Evolutionary conservation across 768 basidiomycete genomes (phyloP), one percentile per base, ranked within the genome.

Genomic region (Russula lepida): DNA sequence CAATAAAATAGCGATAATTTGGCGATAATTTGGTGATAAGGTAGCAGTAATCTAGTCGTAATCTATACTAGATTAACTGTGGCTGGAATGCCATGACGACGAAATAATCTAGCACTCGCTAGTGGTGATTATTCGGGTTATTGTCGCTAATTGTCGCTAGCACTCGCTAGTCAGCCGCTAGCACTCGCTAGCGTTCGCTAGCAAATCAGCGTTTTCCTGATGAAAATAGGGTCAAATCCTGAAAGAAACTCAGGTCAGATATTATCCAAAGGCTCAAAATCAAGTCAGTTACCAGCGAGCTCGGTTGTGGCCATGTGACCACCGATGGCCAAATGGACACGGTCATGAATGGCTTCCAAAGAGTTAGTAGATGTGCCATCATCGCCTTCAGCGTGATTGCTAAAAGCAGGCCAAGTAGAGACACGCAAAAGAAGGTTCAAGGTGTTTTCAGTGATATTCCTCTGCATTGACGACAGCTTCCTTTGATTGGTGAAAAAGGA

Each of bases 211-310:
- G n/a, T n/a, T n/a, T n/a, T n/a, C n/a, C n/a, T n/a, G n/a, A n/a
- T n/a, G 72, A 83, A 82, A 62, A 81, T 76, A 0, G 80, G 79
- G 64, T 82, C 81, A 59, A 81, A 79, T 0, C 71, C 80, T 78
- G 56, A 19, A 35, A 23, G 75, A 71, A 41, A 72, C 25, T 25
- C 7, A 7, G 19, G 37, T 60, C 30, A 60, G 23, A 33, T 11
- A 12, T 39, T 15, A 41, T 6, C 12, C 33, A 23, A 47, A 8
- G 73, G 70, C 55, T 75, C 58, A 78, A 79, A 79, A 32, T 27
- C 79, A 77, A 49, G 30, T 32, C n/a, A 32, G 6, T 64, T 69
- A 5, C 76, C 77, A 21, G 78, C 78, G 28, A 77, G 70, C 25
- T 51, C 30, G 9, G 54, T 41, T 43, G 53, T 13, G 6, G 23